These are phyloP conservation scores for Schizochytrium sp. DNA, from an alignment of 108 stramenopile species.

Conservation along the genomic window DNA sequence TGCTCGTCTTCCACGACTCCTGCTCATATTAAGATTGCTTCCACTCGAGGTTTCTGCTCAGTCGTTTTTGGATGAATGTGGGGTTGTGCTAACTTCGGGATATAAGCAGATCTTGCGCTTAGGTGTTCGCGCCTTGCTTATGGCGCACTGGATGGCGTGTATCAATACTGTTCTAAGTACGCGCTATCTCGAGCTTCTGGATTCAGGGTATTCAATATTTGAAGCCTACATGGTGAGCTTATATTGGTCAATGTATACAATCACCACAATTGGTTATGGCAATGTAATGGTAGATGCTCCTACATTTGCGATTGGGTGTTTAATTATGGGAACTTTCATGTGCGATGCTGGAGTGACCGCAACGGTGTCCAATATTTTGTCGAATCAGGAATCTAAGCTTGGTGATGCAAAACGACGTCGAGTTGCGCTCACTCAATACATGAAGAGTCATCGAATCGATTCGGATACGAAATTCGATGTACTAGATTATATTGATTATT, in stretches of 20 bases:
- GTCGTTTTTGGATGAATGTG: not conserved
- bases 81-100: constrained; percentile 29
- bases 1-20: not conserved
- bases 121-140: not conserved
- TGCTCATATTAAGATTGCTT: not conserved
- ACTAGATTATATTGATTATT: not conserved
- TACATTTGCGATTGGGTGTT: constrained; percentile 73
- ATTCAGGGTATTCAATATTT: not conserved
- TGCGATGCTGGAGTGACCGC: constrained; percentile 81
- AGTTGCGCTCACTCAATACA: not conserved
- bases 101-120: constrained; percentile 41
- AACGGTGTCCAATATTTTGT: constrained; percentile 73
- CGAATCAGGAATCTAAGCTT: constrained; percentile 67
- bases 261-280: constrained; percentile 76
- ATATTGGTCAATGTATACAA: constrained; percentile 77
- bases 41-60: not conserved
- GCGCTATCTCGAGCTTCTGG: not conserved
- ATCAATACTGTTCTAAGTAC: not conserved
- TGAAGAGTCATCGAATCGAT: constrained; percentile 41
- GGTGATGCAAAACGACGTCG: constrained; percentile 31
- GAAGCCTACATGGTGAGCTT: constrained; percentile 71
- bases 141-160: constrained; percentile 20
- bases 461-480: constrained; percentile 11
- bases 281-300: constrained; percentile 57
- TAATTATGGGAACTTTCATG: constrained; percentile 77